A percentile compares a stretch with the other conserved stretches of the same genome.
Conservation (phyloP, 2,329 filamentous ascomycete genomes). For the Fusarium multiceps region DNA sequence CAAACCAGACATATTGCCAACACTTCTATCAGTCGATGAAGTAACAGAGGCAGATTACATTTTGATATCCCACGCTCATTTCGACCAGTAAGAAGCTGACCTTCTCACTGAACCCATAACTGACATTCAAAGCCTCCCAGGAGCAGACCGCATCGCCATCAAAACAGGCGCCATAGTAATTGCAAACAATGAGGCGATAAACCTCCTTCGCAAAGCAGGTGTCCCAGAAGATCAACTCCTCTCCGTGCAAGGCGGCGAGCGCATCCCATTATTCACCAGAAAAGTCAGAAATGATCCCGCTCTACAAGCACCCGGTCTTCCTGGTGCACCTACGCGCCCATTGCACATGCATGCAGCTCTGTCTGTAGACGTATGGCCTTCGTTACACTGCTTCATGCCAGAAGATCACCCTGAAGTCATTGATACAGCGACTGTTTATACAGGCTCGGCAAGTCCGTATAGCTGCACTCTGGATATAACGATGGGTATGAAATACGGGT, state of each 20-base stretch:
- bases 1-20: background rate
- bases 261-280: background rate
- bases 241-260: background rate
- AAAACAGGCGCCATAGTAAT: slow-evolving; percentile 3
- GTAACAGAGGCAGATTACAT: background rate
- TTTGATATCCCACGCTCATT: background rate
- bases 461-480: background rate
- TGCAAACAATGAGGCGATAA: background rate
- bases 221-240: background rate
- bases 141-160: slow-evolving; percentile 7
- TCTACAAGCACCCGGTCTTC: accelerated
- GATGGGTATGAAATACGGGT: background rate
- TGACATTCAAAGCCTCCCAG: background rate
- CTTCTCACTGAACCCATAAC: accelerated
- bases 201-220: background rate
- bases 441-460: background rate
- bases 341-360: background rate
- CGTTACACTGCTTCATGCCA: background rate
- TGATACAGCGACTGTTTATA: background rate
- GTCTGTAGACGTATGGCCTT: background rate
- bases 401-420: background rate
- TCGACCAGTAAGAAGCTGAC: slow-evolving; percentile 10
- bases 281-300: background rate
- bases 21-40: background rate
- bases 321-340: background rate